phyloP scores from a whole-genome alignment of 345 rosid species.

The Gossypium arboreum region DNA sequence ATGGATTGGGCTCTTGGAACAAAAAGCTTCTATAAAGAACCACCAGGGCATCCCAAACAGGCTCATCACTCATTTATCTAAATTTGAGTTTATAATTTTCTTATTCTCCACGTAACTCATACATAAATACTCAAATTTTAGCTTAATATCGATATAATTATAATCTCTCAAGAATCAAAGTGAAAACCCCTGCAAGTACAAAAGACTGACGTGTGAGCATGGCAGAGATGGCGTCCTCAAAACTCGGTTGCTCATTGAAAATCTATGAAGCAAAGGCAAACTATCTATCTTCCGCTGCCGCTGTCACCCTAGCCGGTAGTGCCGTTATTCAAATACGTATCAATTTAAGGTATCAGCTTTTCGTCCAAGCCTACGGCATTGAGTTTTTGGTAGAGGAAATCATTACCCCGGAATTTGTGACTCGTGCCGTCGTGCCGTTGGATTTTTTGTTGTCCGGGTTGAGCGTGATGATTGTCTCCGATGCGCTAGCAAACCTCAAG shows the following conservation, averaged over 20 bases:
- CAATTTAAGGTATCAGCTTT: neutral
- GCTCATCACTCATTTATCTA: too few species aligned
- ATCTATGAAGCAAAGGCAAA: neutral
- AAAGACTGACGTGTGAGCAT: neutral
- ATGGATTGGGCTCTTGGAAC: too few species aligned
- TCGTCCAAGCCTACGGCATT: neutral
- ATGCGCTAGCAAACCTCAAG: neutral
- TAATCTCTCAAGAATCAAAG: too few species aligned
- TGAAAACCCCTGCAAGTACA: too few species aligned
- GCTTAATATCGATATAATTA: too few species aligned
- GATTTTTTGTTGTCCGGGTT: neutral
- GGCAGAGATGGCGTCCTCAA: neutral
- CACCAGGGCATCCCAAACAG: too few species aligned
- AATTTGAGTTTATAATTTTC: too few species aligned
- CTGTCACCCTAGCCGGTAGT: too few species aligned
- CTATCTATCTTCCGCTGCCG: neutral
- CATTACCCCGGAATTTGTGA: neutral
- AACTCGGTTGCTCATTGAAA: too few species aligned
- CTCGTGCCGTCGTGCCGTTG: neutral
- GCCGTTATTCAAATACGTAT: neutral
- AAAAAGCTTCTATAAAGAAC: too few species aligned
- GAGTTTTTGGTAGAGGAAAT: neutral
- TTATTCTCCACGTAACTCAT: too few species aligned
- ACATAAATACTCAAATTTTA: too few species aligned
- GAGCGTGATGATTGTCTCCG: neutral